Evolutionary conservation across 1,284 basidiomycete species (phyloP).

Genomic region (Leccinum ponderosum): DNA sequence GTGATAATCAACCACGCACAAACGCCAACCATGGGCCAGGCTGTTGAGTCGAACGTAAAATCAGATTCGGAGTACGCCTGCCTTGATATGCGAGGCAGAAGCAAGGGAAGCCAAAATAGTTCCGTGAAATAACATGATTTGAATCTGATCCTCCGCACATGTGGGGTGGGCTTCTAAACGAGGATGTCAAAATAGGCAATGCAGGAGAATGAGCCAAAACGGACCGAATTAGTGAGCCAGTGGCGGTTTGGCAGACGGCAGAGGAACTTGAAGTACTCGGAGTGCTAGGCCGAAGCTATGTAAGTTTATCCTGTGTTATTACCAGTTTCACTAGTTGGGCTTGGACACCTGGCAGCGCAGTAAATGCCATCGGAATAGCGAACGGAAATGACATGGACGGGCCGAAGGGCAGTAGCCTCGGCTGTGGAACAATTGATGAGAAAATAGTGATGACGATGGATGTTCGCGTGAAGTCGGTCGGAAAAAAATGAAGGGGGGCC

Average conservation of each 20-base stretch:
- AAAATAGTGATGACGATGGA: constrained; percentile 3
- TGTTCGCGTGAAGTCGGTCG: constrained; percentile 4
- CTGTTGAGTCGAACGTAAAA: constrained; percentile 18
- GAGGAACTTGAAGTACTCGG: not conserved
- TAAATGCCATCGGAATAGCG: constrained; percentile 8
- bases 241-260: constrained; percentile 9
- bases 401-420: constrained; percentile 5
- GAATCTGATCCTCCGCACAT: constrained; percentile 33
- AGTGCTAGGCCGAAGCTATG: not conserved
- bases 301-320: constrained; percentile 10
- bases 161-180: constrained; percentile 24
- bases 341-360: constrained; percentile 2
- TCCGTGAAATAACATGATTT: constrained; percentile 20
- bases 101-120: constrained; percentile 18
- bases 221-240: constrained; percentile 1
- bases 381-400: constrained; percentile 19
- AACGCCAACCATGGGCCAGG: constrained; percentile 19
- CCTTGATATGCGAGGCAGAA: constrained; percentile 30
- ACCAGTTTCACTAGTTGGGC: constrained; percentile 2
- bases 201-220: constrained; percentile 6
- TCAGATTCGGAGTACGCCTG: constrained; percentile 21
- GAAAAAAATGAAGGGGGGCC: not conserved
- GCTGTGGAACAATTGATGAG: not conserved
- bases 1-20: constrained; percentile 23
- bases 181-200: constrained; percentile 19